phyloP scores from a whole-genome alignment of 2,329 filamentous ascomycete genomes.

The Pseudopyrenochaeta lycopersici region DNA sequence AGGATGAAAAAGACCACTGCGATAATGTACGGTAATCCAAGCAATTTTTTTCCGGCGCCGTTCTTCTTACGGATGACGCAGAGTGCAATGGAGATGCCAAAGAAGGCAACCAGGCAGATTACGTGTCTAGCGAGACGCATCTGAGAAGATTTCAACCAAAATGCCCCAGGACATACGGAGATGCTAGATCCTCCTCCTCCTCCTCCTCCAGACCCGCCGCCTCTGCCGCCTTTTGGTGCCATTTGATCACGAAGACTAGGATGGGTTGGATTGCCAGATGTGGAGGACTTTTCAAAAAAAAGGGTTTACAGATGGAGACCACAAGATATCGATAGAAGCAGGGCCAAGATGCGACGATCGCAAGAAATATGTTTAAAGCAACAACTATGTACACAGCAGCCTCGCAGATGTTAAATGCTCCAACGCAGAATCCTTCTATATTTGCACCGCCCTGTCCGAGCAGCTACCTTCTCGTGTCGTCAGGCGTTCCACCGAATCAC shows the following conservation, averaged over 20 bases:
- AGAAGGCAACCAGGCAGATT: constrained; percentile 24
- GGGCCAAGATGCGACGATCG: not conserved
- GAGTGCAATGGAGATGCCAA: constrained; percentile 21
- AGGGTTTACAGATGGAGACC: too few relatives aligned
- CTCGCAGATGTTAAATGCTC: constrained; percentile 18
- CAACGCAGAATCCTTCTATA: constrained; percentile 19
- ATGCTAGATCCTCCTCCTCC: constrained; percentile 3
- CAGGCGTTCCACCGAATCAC: constrained; percentile 22
- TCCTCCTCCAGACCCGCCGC: constrained; percentile 15
- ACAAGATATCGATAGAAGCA: too few relatives aligned
- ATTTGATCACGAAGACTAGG: too few relatives aligned
- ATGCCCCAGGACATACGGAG: constrained; percentile 25
- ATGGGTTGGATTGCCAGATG: too few relatives aligned
- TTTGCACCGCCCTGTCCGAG: constrained; percentile 10
- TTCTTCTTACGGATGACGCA: constrained; percentile 26
- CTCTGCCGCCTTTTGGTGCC: constrained; percentile 32
- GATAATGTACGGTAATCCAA: constrained; percentile 25
- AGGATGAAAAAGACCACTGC: constrained; percentile 20
- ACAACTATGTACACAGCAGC: constrained; percentile 11
- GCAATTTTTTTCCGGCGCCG: constrained; percentile 27
- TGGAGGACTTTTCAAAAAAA: too few relatives aligned
- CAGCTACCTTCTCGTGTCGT: constrained; percentile 21
- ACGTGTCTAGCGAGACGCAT: constrained; percentile 26
- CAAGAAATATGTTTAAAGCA: constrained; percentile 5
- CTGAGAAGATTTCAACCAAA: constrained; percentile 7